Evolutionary conservation across 2,329 filamentous ascomycete genomes (phyloP), one percentile per base, ranked within the genome.

Genomic region (Cordyceps militaris): DNA sequence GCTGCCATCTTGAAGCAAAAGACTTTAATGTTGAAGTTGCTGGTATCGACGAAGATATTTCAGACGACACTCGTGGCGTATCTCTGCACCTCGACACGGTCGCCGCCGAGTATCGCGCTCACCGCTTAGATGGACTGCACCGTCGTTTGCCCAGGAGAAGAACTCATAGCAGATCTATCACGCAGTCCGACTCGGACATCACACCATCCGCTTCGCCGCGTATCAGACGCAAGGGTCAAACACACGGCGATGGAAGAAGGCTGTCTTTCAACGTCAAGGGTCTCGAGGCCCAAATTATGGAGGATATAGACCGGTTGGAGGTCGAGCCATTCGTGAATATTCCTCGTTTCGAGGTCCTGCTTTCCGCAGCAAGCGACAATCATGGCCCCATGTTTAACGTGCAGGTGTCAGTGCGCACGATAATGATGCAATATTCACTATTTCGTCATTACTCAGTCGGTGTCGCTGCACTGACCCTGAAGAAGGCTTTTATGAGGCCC

Each of bases 11-110:
- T 5, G 89, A 96, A 68, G 91, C 90, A 1, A 88, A 88, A 4
- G 91, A 96, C 61, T 91, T 96, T 66, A 94, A 89, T 64, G 78
- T 96, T 52, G 93, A 99, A 69, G 82, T 97, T 55, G 94, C 94
- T 19, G 94, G 94, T 2, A 79, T 94, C 23, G 95, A 99, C 67
- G 79, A 86, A 49, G 84, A 86, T 21, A 90, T 97, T 34, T 96
- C 92, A 0, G 82, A 86, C 46, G 84, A 93, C 57, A 88, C 88
- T 14, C 84, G 91, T 23, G 94, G 94, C 19, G 79, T 96, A 42
- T 91, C 90, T 0, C 68, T 99, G 16, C 92, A 97, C 66, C 76
- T 97, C 46, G 90, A 96, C 63, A 89, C 86, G 0, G 94, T 92
- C 83, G 89, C 87, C 1, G 85, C 89, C 3, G 91, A 97, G 64